Percentiles rank a stretch among this genome's conserved stretches.
Evolutionary conservation across 192 early-diverging fungal species (phyloP).

Genomic region (Umbelopsis isabellina): DNA sequence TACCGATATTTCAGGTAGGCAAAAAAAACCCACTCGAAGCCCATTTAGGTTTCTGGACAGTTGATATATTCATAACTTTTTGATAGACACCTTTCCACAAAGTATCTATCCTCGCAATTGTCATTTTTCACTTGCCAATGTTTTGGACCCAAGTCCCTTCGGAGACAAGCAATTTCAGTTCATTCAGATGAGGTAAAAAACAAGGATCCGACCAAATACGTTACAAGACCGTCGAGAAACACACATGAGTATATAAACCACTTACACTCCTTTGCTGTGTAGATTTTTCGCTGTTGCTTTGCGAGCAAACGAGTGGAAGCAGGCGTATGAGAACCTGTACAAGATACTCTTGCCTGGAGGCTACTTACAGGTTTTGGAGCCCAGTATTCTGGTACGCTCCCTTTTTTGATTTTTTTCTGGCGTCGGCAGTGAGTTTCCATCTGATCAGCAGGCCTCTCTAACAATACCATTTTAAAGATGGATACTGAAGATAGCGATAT

Average conservation of each 20-base stretch:
- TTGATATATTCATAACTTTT: too few relatives aligned
- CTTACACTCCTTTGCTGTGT: not conserved
- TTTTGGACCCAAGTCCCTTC: conserved; percentile 23
- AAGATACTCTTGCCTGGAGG: conserved; percentile 35
- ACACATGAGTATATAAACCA: not conserved
- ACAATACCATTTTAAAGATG: not conserved
- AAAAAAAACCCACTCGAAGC: not conserved
- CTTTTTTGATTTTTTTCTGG: too few relatives aligned
- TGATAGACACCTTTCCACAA: conserved; percentile 13
- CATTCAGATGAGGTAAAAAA: conserved; percentile 21
- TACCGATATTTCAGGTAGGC: conserved; percentile 28
- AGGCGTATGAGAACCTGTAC: conserved; percentile 7
- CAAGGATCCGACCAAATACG: too few relatives aligned
- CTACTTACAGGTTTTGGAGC: conserved; percentile 32
- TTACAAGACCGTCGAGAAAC: too few relatives aligned
- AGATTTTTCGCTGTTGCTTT: conserved; percentile 20
- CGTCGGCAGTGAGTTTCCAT: not conserved
- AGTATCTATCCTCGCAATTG: conserved; percentile 28
- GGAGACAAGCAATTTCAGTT: conserved; percentile 26
- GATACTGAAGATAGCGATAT: too few relatives aligned
- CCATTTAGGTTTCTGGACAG: too few relatives aligned
- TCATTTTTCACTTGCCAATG: conserved; percentile 20
- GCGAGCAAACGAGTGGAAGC: conserved; percentile 22
- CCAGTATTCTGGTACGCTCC: conserved; percentile 29
- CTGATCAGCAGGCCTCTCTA: not conserved